These are phyloP conservation scores for Fusarium irregulare DNA, from an alignment of 2,329 filamentous ascomycete genomes.

Conservation along the genomic window DNA sequence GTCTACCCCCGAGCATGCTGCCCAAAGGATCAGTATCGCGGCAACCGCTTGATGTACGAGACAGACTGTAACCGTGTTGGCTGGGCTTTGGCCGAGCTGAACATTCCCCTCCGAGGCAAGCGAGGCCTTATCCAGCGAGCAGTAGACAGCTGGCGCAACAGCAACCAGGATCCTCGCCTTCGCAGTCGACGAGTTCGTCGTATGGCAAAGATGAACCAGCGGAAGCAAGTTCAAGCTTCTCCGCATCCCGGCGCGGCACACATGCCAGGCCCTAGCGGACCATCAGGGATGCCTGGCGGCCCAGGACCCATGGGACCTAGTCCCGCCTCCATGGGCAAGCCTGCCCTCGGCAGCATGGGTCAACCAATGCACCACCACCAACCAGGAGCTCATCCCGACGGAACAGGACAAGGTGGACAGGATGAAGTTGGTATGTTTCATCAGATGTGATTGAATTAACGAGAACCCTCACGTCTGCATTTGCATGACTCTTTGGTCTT, in stretches of 20 bases:
- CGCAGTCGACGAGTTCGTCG: conserved; percentile 91
- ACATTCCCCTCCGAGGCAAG: conserved; percentile 90
- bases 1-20: conserved; percentile 97
- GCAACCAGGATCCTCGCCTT: conserved; percentile 93
- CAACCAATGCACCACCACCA: conserved; percentile 76
- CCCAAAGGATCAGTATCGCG: conserved; percentile 94
- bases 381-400: conserved; percentile 55
- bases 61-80: conserved; percentile 99
- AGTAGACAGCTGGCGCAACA: conserved; percentile 98
- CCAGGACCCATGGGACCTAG: conserved; percentile 71
- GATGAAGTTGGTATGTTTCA: conserved; percentile 99
- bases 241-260: conserved; percentile 68
- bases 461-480: conserved; percentile 53
- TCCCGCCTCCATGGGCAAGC: conserved; percentile 70
- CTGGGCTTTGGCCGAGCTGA: conserved; percentile 96
- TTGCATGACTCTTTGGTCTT: conserved; percentile 43
- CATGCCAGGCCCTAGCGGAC: conserved; percentile 74
- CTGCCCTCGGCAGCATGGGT: conserved; percentile 74
- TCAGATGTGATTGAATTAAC: conserved; percentile 77
- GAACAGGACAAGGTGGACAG: conserved; percentile 72
- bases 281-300: conserved; percentile 71
- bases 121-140: conserved; percentile 95
- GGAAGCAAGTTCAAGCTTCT: conserved; percentile 75
- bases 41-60: conserved; percentile 95
- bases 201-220: conserved; percentile 94